phyloP scores from a whole-genome alignment of 805 yeast species.

The Yamadazyma olivae region DNA sequence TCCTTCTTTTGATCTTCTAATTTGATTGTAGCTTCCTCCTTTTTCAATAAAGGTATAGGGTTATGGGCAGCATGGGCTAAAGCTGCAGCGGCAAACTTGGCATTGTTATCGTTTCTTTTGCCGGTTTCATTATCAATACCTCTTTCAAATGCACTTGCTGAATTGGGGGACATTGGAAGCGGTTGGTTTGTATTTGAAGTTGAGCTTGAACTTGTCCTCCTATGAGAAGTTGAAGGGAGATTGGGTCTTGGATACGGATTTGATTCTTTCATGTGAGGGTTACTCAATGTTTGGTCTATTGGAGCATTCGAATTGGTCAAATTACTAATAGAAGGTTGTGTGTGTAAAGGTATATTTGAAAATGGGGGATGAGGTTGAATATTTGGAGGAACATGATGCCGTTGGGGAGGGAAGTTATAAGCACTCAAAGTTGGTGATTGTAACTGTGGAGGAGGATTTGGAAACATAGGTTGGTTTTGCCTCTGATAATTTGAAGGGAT shows the following conservation, averaged over 20 bases:
- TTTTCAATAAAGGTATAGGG: constrained; percentile 51
- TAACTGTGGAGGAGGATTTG: too few species aligned
- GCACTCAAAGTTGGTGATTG: too few species aligned
- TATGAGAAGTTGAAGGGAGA: constrained; percentile 16
- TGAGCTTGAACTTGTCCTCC: constrained; percentile 22
- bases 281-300: too few species aligned
- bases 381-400: background rate
- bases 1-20: background rate
- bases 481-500: constrained; percentile 1
- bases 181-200: background rate
- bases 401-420: too few species aligned
- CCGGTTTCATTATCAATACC: constrained; percentile 36
- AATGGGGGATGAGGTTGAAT: background rate
- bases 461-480: background rate
- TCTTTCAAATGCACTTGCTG: constrained; percentile 17
- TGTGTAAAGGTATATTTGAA: background rate
- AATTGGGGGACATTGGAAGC: constrained; percentile 7
- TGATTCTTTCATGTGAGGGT: background rate
- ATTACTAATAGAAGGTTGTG: constrained; percentile 2
- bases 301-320: background rate
- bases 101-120: constrained; percentile 41
- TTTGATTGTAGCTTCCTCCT: constrained; percentile 1
- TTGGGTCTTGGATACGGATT: constrained; percentile 3
- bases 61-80: constrained; percentile 78
- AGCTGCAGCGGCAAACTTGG: constrained; percentile 79